Conservation (phyloP, 2,329 filamentous ascomycete genomes). For the Lasiodiplodia citricola region DNA sequence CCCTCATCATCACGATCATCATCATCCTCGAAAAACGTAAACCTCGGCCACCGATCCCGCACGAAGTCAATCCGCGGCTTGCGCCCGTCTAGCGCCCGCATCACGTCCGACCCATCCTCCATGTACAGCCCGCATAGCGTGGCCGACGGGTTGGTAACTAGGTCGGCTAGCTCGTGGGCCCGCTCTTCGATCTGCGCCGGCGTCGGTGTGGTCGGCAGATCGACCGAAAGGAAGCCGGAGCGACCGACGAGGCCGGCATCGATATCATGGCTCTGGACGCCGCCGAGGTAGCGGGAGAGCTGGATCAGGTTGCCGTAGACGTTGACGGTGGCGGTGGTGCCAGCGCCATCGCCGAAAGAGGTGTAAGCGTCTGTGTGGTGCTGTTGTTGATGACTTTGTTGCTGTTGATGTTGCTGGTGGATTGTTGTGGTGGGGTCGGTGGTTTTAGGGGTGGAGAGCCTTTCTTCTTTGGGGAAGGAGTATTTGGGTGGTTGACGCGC, state of each 20-base stretch:
- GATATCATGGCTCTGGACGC: not conserved
- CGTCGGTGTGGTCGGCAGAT: not conserved
- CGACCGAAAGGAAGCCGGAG: constrained; percentile 8
- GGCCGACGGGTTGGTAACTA: not conserved
- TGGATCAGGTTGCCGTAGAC: constrained; percentile 15
- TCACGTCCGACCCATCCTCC: not conserved
- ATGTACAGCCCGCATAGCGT: constrained; percentile 3
- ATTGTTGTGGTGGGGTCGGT: not conserved
- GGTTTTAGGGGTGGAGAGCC: not conserved
- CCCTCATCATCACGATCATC: not conserved
- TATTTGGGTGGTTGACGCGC: not conserved
- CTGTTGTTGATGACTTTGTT: not conserved
- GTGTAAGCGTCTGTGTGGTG: constrained; percentile 8
- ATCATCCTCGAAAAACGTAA: not conserved
- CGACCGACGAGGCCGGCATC: not conserved
- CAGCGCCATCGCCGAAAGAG: not conserved
- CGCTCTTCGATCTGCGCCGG: not conserved
- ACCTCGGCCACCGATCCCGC: constrained; percentile 17
- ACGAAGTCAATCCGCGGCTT: not conserved
- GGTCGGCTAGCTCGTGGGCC: not conserved
- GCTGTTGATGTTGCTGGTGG: not conserved
- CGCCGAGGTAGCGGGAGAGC: constrained; percentile 8
- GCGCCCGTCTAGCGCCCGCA: not conserved
- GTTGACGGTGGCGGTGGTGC: constrained; percentile 17
- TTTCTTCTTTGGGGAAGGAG: not conserved